These are phyloP conservation scores for Aspergillus asperescens DNA, from an alignment of 495 filamentous ascomycete genomes.

Conservation along the genomic window DNA sequence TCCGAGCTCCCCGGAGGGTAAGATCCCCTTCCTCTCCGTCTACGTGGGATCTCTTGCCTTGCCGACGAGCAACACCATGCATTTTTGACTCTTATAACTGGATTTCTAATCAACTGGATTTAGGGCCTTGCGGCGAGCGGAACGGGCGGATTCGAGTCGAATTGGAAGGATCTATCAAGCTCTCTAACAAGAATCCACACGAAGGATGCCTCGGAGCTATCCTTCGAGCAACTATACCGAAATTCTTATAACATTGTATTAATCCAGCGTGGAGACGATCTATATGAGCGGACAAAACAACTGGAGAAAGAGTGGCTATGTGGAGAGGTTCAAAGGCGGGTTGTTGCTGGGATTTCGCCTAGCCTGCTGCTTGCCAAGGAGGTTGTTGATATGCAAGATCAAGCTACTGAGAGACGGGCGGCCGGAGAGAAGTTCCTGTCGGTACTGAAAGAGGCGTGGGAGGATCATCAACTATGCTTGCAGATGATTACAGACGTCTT, in stretches of 20 bases:
- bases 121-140: conserved; percentile 52
- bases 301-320: conserved; percentile 79
- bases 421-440: conserved; percentile 81
- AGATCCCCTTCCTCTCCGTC: conserved; percentile 15
- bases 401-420: conserved; percentile 67
- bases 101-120: conserved; percentile 11
- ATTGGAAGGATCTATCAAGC: conserved; percentile 67
- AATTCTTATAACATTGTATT: conserved; percentile 95
- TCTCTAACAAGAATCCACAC: conserved; percentile 84
- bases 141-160: conserved; percentile 69
- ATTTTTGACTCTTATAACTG: not conserved
- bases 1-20: conserved; percentile 68
- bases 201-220: conserved; percentile 83
- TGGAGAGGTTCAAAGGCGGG: conserved; percentile 56
- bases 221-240: conserved; percentile 94
- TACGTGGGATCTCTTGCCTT: not conserved
- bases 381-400: conserved; percentile 42
- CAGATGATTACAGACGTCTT: conserved; percentile 96
- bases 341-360: conserved; percentile 56
- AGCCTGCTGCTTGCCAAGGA: conserved; percentile 47
- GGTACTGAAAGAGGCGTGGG: conserved; percentile 71
- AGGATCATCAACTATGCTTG: conserved; percentile 87
- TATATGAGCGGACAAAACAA: conserved; percentile 72
- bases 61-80: not conserved
- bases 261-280: conserved; percentile 73